Evolutionary conservation across 2,329 filamentous ascomycete species (phyloP).

Genomic region (Cladobotryum protrusum): DNA sequence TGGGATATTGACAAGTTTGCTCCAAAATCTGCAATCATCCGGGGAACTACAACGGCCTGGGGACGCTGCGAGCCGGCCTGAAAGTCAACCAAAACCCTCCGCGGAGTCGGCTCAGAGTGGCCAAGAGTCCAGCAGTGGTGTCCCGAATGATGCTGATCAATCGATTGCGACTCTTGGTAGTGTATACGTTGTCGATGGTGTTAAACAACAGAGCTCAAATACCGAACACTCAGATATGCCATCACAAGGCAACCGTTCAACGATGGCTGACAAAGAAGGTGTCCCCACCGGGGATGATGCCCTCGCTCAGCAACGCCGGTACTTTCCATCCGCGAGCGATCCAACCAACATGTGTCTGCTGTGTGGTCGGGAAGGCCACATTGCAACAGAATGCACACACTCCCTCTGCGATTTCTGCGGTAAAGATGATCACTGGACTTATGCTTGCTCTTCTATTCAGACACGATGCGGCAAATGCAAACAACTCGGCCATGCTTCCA

Average conservation of each 20-base stretch:
- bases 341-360: conserved; percentile 42
- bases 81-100: not conserved
- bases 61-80: not conserved
- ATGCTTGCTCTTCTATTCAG: conserved; percentile 43
- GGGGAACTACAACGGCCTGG: not conserved
- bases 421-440: conserved; percentile 39
- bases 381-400: conserved; percentile 37
- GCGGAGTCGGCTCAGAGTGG: not conserved
- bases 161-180: not conserved
- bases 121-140: not conserved
- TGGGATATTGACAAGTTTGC: conserved; percentile 18
- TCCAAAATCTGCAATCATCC: conserved; percentile 14
- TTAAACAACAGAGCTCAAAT: not conserved
- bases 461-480: conserved; percentile 54
- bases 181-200: conserved; percentile 2
- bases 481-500: conserved; percentile 52
- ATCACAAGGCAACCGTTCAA: not conserved
- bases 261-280: conserved; percentile 14
- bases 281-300: conserved; percentile 28
- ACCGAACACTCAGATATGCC: not conserved
- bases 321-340: conserved; percentile 45
- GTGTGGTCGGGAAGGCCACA: conserved; percentile 46
- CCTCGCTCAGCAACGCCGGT: conserved; percentile 35
- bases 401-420: conserved; percentile 44
- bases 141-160: not conserved